Evolutionary conservation across 2,329 filamentous ascomycete species (phyloP).

Genomic region (Akanthomyces muscarius): DNA sequence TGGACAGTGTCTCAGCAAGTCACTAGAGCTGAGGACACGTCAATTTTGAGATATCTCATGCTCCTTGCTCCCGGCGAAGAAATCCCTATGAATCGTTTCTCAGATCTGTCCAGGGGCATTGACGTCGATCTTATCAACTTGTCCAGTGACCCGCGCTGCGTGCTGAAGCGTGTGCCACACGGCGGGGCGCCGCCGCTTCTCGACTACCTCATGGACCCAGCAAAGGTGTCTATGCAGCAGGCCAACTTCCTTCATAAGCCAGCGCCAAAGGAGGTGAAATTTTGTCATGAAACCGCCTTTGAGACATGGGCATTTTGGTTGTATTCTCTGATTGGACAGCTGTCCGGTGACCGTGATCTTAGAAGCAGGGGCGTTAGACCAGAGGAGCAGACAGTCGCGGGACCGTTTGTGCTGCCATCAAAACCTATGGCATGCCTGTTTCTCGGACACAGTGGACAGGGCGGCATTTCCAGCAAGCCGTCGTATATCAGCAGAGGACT

Average conservation of each 20-base stretch:
- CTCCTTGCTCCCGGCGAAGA: slow-evolving; percentile 31
- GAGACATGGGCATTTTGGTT: slow-evolving; percentile 41
- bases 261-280: slow-evolving; percentile 25
- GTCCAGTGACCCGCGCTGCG: slow-evolving; percentile 31
- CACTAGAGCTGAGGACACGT: slow-evolving; percentile 27
- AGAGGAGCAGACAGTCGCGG: slow-evolving; percentile 30
- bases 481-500: slow-evolving; percentile 35
- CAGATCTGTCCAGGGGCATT: slow-evolving; percentile 30
- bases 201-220: slow-evolving; percentile 32
- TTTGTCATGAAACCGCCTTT: slow-evolving; percentile 34
- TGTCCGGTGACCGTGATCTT: slow-evolving; percentile 34
- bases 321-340: slow-evolving; percentile 37
- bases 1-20: slow-evolving; percentile 32
- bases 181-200: slow-evolving; percentile 31
- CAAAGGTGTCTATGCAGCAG: slow-evolving; percentile 25
- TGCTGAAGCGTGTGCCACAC: slow-evolving; percentile 31
- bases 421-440: slow-evolving; percentile 36
- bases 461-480: slow-evolving; percentile 32
- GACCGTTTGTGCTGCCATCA: slow-evolving; percentile 36
- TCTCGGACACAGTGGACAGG: slow-evolving; percentile 34
- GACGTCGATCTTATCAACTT: slow-evolving; percentile 34
- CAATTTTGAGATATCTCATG: slow-evolving; percentile 33
- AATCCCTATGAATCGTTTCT: slow-evolving; percentile 22
- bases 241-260: slow-evolving; percentile 31
- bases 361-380: slow-evolving; percentile 20